A percentile compares a stretch with the other conserved stretches of the same genome.
Conservation (phyloP, 2,329 filamentous ascomycete species). For the Colletotrichum sp. region DNA sequence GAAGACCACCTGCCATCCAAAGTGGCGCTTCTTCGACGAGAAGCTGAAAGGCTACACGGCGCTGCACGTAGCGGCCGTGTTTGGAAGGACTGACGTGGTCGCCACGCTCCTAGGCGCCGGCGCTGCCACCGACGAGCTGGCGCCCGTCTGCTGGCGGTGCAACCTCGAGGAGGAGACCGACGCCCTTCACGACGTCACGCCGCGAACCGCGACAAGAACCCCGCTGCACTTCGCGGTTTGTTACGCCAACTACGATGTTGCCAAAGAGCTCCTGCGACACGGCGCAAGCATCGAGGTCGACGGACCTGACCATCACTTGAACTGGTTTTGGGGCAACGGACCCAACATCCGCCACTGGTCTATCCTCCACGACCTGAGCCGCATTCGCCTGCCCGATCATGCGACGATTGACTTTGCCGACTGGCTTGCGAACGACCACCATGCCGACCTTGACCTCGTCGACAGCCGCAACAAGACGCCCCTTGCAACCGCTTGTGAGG, state of each 20-base stretch:
- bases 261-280: background rate
- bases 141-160: background rate
- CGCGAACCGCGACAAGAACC: background rate
- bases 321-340: too few species aligned
- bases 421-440: too few species aligned
- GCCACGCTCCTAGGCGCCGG: background rate
- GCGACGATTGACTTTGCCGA: too few species aligned
- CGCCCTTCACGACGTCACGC: background rate
- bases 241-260: background rate
- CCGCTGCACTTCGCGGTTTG: background rate
- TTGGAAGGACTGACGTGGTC: background rate
- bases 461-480: too few species aligned
- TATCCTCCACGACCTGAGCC: too few species aligned
- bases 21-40: background rate
- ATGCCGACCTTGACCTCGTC: too few species aligned
- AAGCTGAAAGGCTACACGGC: background rate
- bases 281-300: background rate
- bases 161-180: background rate
- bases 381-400: too few species aligned
- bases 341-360: too few species aligned
- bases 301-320: too few species aligned
- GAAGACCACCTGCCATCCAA: background rate
- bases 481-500: too few species aligned
- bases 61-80: background rate
- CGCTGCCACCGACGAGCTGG: background rate